phyloP scores from a whole-genome alignment of 2,329 filamentous ascomycete species.

The Aspergillus persii region DNA sequence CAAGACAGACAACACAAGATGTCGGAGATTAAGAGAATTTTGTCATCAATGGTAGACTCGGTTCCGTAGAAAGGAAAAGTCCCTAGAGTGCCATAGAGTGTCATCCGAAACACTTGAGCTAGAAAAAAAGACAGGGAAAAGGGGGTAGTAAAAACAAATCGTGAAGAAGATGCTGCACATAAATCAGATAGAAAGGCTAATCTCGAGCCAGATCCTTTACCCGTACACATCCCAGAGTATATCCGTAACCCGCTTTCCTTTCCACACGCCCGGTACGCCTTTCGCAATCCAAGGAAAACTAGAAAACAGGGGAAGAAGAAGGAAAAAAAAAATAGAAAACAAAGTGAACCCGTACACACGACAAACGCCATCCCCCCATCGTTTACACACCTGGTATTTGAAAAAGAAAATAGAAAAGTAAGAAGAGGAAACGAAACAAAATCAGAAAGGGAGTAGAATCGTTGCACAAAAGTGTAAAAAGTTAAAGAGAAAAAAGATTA shows the following conservation, averaged over 20 bases:
- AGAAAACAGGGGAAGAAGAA: conserved; percentile 10
- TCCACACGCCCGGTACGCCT: conserved; percentile 23
- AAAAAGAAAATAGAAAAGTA: conserved; percentile 6
- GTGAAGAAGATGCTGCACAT: conserved; percentile 23
- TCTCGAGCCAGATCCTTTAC: conserved; percentile 2
- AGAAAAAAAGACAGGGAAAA: conserved; percentile 16
- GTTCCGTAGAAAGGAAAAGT: background rate
- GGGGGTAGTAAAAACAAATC: conserved; percentile 23
- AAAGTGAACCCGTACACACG: conserved; percentile 12
- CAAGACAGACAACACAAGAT: background rate
- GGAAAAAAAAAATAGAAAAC: conserved; percentile 10
- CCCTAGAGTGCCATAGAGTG: background rate
- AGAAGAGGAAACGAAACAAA: conserved; percentile 3
- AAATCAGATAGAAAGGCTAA: conserved; percentile 1
- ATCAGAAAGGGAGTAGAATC: conserved; percentile 10
- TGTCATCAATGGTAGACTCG: conserved; percentile 3
- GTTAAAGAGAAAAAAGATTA: background rate
- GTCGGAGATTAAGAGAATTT: background rate
- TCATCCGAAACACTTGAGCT: background rate
- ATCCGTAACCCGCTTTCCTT: conserved; percentile 19
- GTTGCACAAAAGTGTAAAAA: background rate
- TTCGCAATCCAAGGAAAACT: conserved; percentile 7
- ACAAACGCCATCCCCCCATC: conserved; percentile 25
- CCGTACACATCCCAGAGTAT: conserved; percentile 17
- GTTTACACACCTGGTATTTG: conserved; percentile 13